Percentiles rank a stretch among this genome's conserved stretches.
phyloP scores from a whole-genome alignment of 78 protist genomes.

The Monocercomonoides exilis region DNA sequence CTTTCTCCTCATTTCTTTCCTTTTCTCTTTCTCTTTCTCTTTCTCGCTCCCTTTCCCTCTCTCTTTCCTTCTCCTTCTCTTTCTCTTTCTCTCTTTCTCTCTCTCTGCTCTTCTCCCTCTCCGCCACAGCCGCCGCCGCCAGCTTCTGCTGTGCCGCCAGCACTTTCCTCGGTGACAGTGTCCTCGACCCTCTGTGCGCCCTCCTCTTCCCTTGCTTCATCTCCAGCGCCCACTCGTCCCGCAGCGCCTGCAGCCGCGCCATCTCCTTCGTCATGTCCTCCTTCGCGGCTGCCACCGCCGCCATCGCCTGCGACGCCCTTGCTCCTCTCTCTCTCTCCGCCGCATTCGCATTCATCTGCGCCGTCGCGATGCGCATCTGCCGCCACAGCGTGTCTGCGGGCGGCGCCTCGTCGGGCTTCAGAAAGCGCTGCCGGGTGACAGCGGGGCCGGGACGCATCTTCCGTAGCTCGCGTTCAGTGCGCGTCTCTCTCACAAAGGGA shows the following conservation, averaged over 20 bases:
- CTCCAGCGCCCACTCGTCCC: background rate
- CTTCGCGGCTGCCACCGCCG: too few relatives aligned
- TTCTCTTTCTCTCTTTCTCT: too few relatives aligned
- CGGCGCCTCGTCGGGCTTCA: background rate
- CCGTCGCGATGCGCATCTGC: too few relatives aligned
- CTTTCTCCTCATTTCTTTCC: background rate
- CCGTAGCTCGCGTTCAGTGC: background rate
- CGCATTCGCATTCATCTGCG: too few relatives aligned
- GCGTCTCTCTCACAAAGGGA: conserved; percentile 46
- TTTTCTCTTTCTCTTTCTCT: background rate
- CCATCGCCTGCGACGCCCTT: background rate
- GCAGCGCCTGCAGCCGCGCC: too few relatives aligned
- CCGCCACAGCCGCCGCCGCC: too few relatives aligned
- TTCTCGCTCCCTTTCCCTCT: background rate
- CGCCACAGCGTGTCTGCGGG: background rate
- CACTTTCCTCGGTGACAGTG: too few relatives aligned
- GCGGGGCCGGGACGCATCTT: background rate
- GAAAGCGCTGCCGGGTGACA: background rate
- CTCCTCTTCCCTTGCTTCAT: background rate
- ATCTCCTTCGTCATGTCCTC: too few relatives aligned
- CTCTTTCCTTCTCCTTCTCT: background rate
- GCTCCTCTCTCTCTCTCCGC: background rate
- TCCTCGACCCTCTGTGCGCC: too few relatives aligned
- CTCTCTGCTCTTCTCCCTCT: background rate
- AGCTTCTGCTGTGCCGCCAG: too few relatives aligned